Percentiles rank a stretch among this genome's conserved stretches.
phyloP scores from a whole-genome alignment of 1,284 basidiomycete genomes.

The Coniferiporia weirii region DNA sequence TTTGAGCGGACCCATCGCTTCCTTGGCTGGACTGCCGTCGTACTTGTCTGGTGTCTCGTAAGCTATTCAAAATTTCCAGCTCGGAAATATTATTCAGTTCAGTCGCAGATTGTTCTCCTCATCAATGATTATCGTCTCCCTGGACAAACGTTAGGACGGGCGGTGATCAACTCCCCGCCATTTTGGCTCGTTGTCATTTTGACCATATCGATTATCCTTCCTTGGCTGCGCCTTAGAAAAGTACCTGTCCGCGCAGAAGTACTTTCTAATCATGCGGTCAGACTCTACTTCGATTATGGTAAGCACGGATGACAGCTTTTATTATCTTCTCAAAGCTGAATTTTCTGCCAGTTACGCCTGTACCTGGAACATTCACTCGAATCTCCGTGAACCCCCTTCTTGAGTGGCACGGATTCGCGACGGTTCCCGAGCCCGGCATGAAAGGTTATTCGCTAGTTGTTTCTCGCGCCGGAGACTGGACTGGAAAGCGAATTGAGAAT shows the following conservation, averaged over 20 bases:
- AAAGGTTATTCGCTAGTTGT: constrained; percentile 54
- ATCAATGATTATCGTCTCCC: constrained; percentile 46
- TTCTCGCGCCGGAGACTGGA: constrained; percentile 59
- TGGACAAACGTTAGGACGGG: constrained; percentile 36
- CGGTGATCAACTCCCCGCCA: constrained; percentile 40
- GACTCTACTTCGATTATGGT: constrained; percentile 54
- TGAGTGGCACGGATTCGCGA: constrained; percentile 62
- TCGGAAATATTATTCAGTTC: constrained; percentile 27
- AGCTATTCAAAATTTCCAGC: constrained; percentile 46
- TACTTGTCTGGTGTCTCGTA: constrained; percentile 50
- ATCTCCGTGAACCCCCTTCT: constrained; percentile 48
- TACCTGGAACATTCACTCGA: constrained; percentile 49
- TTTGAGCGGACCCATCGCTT: constrained; percentile 55
- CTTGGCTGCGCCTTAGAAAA: constrained; percentile 50
- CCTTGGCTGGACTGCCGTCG: constrained; percentile 49
- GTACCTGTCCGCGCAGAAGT: constrained; percentile 48
- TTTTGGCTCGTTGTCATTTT: constrained; percentile 52
- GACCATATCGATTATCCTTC: constrained; percentile 47
- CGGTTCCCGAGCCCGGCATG: constrained; percentile 45
- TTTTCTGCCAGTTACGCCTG: constrained; percentile 34
- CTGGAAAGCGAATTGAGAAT: constrained; percentile 42
- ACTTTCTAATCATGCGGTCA: constrained; percentile 51
- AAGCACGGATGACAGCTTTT: constrained; percentile 11
- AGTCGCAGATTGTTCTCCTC: constrained; percentile 39
- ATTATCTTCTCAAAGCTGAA: background rate